phyloP scores from a whole-genome alignment of 345 rosid species.

The Syzygium grande region DNA sequence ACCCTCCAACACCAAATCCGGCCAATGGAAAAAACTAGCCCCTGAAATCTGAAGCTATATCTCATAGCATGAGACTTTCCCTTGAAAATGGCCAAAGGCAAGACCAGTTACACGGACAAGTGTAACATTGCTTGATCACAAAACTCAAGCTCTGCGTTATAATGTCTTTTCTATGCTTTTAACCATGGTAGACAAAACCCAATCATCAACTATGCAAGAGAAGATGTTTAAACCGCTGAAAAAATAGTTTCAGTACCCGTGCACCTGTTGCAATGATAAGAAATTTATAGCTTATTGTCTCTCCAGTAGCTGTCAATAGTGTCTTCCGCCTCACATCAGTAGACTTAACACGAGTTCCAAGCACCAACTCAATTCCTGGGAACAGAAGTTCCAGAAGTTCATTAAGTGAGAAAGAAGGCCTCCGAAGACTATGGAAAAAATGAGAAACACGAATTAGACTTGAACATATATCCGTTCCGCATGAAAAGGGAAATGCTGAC shows the following conservation, averaged over 20 bases:
- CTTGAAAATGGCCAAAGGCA: background rate
- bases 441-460: background rate
- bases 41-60: background rate
- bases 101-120: background rate
- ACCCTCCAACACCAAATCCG: background rate
- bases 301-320: constrained; percentile 79
- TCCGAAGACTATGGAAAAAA: background rate
- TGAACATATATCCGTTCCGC: background rate
- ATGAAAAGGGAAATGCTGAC: background rate
- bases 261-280: constrained; percentile 98
- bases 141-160: background rate
- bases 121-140: background rate
- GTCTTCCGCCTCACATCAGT: constrained; percentile 86
- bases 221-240: constrained; percentile 2
- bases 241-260: constrained; percentile 66
- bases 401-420: background rate
- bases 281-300: constrained; percentile 84
- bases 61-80: background rate
- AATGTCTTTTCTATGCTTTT: background rate
- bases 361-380: constrained; percentile 88
- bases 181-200: background rate
- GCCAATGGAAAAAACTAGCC: background rate
- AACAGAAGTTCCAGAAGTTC: constrained; percentile 5
- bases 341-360: constrained; percentile 86
- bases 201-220: background rate